phyloP scores from a whole-genome alignment of 495 filamentous ascomycete species.

The Sabuloglossum arenarium region DNA sequence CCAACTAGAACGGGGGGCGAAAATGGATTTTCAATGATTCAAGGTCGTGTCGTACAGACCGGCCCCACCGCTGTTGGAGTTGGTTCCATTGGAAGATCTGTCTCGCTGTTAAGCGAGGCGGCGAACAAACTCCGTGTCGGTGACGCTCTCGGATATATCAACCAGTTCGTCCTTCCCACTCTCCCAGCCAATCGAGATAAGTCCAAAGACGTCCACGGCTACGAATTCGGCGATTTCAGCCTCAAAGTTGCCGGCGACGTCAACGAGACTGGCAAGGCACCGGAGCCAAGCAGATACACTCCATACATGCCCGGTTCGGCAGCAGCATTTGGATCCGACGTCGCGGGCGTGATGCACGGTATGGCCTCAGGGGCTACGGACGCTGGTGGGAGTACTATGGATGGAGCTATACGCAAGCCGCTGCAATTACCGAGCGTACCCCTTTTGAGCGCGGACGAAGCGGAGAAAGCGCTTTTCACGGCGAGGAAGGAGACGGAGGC shows the following conservation, averaged over 20 bases:
- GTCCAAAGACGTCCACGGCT: slow-evolving; percentile 11
- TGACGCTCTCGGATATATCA: slow-evolving; percentile 42
- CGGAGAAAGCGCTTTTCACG: slow-evolving; percentile 31
- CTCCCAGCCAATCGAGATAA: slow-evolving; percentile 12
- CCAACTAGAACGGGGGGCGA: not conserved
- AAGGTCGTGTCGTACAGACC: slow-evolving; percentile 1
- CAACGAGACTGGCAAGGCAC: slow-evolving; percentile 6
- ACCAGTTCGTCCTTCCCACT: slow-evolving; percentile 38
- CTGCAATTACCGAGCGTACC: slow-evolving; percentile 15
- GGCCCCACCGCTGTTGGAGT: slow-evolving; percentile 5
- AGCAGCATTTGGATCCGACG: not conserved
- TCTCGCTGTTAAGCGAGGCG: not conserved
- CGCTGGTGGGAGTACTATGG: not conserved
- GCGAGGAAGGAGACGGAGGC: slow-evolving; percentile 47
- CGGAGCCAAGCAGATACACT: not conserved
- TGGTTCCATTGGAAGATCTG: slow-evolving; percentile 12
- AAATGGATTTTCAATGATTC: slow-evolving; percentile 3
- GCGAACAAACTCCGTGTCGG: slow-evolving; percentile 34
- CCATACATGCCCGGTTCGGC: not conserved
- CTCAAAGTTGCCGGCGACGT: slow-evolving; percentile 9
- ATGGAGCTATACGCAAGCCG: slow-evolving; percentile 9
- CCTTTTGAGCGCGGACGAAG: slow-evolving; percentile 35
- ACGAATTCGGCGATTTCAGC: slow-evolving; percentile 7
- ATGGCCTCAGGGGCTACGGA: slow-evolving; percentile 17
- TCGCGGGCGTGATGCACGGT: slow-evolving; percentile 10